Evolutionary conservation across 2,329 filamentous ascomycete genomes (phyloP), one percentile per base, ranked within the genome.

Genomic region (Phoma herbarum): DNA sequence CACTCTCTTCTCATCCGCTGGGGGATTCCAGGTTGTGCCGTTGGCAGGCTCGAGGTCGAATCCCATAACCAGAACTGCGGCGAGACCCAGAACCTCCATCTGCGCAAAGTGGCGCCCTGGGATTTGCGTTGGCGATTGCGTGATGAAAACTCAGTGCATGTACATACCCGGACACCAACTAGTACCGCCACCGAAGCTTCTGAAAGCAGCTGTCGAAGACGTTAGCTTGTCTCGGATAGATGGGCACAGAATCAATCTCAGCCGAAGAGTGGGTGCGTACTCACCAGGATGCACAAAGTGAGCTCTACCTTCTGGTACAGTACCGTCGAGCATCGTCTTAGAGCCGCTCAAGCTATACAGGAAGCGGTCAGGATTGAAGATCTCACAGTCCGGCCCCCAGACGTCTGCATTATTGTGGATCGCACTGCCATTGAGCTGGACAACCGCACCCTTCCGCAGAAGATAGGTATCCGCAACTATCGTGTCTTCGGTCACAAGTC

Each of bases 361-460:
- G 64, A 83, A 84, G 10, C 81, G 78, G 7, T 62, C 39, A 0
- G 81, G 74, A 33, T 82, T 78, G 66, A 84, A 84, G 1, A 59
- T 48, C 2, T 62, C 61, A 1, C 72, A 79, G 35, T 82, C 77
- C 1, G 74, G 63, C 4, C 82, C 82, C 82, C 81, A 84, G 51
- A 83, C 76, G 0, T 69, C 62, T 8, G 65, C 51, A 20, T 80
- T 74, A 2, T 70, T 63, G 57, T 84, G 82, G 14, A 82, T 77
- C 4, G 81, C 74, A 10, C 77, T 77, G 12, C 78, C 78, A 0
- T 78, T 76, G 29, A 84, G 77, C 61, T 83, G 80, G 5, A 84
- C 74, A 1, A 82, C 62, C 4, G 75, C 70, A 20, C 74, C 75
- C 39, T 80, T 80, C 49, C 77, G 77, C 18, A 84, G 71, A n/a